Conservation (phyloP, 257 asterid genomes). For the Fraxinus excelsior region DNA sequence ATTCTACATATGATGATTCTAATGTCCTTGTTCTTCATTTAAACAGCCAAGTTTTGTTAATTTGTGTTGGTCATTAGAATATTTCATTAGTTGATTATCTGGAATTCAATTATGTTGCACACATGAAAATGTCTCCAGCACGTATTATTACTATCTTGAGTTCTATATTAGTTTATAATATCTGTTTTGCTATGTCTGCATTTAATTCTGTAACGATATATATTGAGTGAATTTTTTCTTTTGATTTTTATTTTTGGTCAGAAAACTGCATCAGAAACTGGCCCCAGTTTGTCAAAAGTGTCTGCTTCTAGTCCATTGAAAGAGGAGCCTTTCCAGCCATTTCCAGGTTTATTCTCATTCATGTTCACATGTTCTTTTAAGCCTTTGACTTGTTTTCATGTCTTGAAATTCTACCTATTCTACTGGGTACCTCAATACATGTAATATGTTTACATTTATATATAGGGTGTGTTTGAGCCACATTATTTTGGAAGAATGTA, state of each 20-base stretch:
- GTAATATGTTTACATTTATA: background rate
- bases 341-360: slow-evolving; percentile 59
- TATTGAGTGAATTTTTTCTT: background rate
- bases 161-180: background rate
- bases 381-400: background rate
- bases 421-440: background rate
- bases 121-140: slow-evolving; percentile 35
- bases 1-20: background rate
- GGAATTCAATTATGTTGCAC: background rate
- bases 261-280: slow-evolving; percentile 46
- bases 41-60: background rate
- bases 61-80: background rate
- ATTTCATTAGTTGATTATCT: background rate
- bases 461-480: too few relatives aligned
- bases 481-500: too few relatives aligned
- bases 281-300: slow-evolving; percentile 45
- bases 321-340: slow-evolving; percentile 42
- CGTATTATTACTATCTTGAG: background rate
- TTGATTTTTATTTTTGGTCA: slow-evolving; percentile 16
- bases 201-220: background rate
- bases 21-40: background rate
- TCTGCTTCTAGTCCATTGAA: slow-evolving; percentile 48
- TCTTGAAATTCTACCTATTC: background rate
- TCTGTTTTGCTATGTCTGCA: background rate
- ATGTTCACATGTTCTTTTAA: background rate